A percentile compares a stretch with the other conserved stretches of the same genome.
These are phyloP conservation scores for Daldinia eschscholtzii DNA, from an alignment of 2,329 filamentous ascomycete species.

Conservation along the genomic window DNA sequence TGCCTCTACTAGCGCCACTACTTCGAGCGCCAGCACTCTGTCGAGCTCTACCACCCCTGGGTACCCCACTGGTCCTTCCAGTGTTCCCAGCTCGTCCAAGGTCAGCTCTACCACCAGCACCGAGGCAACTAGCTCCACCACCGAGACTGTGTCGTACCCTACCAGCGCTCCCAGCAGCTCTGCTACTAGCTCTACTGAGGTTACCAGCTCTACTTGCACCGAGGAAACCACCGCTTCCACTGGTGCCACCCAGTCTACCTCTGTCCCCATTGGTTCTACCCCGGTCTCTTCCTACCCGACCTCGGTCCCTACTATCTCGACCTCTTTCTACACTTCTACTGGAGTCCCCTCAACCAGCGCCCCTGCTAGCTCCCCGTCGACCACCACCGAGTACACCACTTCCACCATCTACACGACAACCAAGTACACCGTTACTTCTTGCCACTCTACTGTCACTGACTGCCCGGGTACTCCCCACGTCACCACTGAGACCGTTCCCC, in stretches of 20 bases:
- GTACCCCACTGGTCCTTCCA: constrained; percentile 15
- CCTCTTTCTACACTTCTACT: constrained; percentile 3
- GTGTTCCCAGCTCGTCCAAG: constrained; percentile 4
- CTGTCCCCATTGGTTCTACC: constrained; percentile 8
- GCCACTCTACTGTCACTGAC: constrained; percentile 34
- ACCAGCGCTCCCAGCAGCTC: background rate
- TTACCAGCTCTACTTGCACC: too few relatives aligned
- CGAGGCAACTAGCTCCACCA: constrained; percentile 18
- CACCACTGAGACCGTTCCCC: constrained; percentile 36
- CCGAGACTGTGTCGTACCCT: constrained; percentile 3
- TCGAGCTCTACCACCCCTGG: constrained; percentile 1
- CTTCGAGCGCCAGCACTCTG: background rate
- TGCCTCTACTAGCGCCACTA: too few relatives aligned
- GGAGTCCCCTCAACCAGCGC: background rate
- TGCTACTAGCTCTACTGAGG: constrained; percentile 5
- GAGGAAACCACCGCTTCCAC: constrained; percentile 10
- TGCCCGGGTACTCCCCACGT: constrained; percentile 36
- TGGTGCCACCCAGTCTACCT: constrained; percentile 13
- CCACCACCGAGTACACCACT: constrained; percentile 24
- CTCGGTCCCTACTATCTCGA: constrained; percentile 13
- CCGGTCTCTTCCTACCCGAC: constrained; percentile 4
- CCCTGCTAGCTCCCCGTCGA: background rate
- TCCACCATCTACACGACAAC: constrained; percentile 40
- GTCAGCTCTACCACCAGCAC: constrained; percentile 16
- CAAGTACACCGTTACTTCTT: constrained; percentile 38